Evolutionary conservation across 2,329 filamentous ascomycete species (phyloP).

Genomic region (Hymenoscyphus salicellus): DNA sequence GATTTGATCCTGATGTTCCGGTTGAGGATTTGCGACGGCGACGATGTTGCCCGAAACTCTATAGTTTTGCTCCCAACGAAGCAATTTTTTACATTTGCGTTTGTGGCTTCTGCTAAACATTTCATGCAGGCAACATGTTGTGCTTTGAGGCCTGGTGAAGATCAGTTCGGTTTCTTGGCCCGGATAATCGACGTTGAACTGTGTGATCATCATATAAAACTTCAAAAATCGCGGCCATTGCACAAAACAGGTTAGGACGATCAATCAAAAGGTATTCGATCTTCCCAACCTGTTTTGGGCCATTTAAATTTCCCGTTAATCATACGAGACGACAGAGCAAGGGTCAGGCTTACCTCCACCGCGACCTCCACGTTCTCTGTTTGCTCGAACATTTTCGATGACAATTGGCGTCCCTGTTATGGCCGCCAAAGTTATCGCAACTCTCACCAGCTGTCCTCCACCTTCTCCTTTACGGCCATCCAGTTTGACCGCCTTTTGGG

Average conservation of each 20-base stretch:
- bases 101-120: slow-evolving; percentile 52
- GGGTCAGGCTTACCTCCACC: slow-evolving; percentile 23
- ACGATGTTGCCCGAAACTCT: slow-evolving; percentile 34
- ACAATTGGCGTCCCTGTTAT: slow-evolving; percentile 52
- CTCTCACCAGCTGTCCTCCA: slow-evolving; percentile 58
- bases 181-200: not conserved
- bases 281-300: too few relatives aligned
- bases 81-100: slow-evolving; percentile 50
- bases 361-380: slow-evolving; percentile 39
- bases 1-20: slow-evolving; percentile 50
- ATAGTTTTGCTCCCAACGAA: slow-evolving; percentile 45
- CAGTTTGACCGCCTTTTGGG: slow-evolving; percentile 39
- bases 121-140: slow-evolving; percentile 58
- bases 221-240: not conserved
- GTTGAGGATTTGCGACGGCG: slow-evolving; percentile 31
- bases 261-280: too few relatives aligned
- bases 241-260: too few relatives aligned
- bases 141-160: slow-evolving; percentile 52
- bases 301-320: not conserved
- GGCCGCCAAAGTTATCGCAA: slow-evolving; percentile 55
- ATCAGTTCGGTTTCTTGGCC: not conserved
- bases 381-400: slow-evolving; percentile 55
- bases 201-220: not conserved
- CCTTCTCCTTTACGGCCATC: slow-evolving; percentile 60
- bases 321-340: not conserved